These are phyloP conservation scores for Fraxinus paxiana DNA, from an alignment of 305 asterid genomes.

Conservation along the genomic window DNA sequence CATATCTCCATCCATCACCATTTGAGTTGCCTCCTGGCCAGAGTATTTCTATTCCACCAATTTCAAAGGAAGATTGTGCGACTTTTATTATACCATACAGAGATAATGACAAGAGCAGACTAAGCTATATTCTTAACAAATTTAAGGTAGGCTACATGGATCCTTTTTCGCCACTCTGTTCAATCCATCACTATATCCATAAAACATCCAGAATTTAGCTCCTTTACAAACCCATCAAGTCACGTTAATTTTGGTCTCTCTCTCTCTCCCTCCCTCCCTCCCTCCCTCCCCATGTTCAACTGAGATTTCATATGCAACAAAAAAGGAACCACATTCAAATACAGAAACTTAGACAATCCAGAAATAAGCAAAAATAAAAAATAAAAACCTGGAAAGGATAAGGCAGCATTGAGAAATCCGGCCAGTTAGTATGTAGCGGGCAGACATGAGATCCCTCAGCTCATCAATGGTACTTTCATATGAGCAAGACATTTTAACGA, in stretches of 20 bases:
- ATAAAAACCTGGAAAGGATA: background rate
- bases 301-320: background rate
- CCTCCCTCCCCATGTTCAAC: background rate
- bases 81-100: background rate
- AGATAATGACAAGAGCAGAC: background rate
- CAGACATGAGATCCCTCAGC: background rate
- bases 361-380: background rate
- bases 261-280: background rate
- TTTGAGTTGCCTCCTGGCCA: background rate
- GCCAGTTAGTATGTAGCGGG: background rate
- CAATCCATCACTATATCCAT: background rate
- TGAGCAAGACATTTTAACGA: background rate
- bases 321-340: background rate
- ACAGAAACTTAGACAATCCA: background rate
- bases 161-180: background rate
- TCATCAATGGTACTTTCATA: background rate
- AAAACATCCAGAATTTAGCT: background rate
- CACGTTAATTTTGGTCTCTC: background rate
- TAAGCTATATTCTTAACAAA: background rate
- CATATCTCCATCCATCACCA: background rate
- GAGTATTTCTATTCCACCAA: background rate
- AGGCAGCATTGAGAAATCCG: conserved; percentile 2
- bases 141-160: background rate
- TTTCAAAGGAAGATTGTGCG: background rate
- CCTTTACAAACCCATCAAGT: background rate